These are phyloP conservation scores for Magnaporthiopsis poae DNA, from an alignment of 2,329 filamentous ascomycete species.

Conservation along the genomic window DNA sequence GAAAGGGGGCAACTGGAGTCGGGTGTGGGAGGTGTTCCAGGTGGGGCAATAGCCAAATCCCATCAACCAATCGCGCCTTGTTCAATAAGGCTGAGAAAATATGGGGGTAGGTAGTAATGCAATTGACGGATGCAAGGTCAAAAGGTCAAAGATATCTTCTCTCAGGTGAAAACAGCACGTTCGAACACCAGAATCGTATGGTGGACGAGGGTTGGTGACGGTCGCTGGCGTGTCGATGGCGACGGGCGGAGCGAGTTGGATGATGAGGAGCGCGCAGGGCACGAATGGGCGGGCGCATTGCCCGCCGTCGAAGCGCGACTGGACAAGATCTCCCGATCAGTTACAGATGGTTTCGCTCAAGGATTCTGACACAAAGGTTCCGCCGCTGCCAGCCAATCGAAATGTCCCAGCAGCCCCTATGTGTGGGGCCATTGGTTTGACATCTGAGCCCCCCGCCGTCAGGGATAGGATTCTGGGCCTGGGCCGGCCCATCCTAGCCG, in stretches of 20 bases:
- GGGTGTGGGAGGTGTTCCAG: no score
- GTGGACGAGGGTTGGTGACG: not conserved
- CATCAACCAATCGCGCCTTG: not conserved
- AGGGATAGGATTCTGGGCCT: not conserved
- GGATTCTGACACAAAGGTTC: slow-evolving; percentile 5
- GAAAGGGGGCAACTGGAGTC: no score
- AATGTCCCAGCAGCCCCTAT: not conserved
- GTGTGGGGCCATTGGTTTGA: not conserved
- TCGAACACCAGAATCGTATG: not conserved
- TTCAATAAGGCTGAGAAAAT: not conserved
- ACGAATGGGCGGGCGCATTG: not conserved
- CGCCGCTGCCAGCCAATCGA: slow-evolving; percentile 1
- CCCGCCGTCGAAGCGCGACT: not conserved
- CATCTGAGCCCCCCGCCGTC: not conserved
- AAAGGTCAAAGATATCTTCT: not conserved
- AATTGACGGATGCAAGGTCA: not conserved
- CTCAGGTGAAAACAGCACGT: not conserved
- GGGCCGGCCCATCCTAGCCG: not conserved
- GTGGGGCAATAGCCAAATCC: not conserved
- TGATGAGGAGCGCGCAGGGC: not conserved
- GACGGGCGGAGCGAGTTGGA: not conserved
- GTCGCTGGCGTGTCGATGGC: not conserved
- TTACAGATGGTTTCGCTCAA: slow-evolving; percentile 8
- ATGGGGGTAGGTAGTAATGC: not conserved
- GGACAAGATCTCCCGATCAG: slow-evolving; percentile 2